Evolutionary conservation across 108 stramenopile species (phyloP).

Genomic region (Epipyxis sp.): DNA sequence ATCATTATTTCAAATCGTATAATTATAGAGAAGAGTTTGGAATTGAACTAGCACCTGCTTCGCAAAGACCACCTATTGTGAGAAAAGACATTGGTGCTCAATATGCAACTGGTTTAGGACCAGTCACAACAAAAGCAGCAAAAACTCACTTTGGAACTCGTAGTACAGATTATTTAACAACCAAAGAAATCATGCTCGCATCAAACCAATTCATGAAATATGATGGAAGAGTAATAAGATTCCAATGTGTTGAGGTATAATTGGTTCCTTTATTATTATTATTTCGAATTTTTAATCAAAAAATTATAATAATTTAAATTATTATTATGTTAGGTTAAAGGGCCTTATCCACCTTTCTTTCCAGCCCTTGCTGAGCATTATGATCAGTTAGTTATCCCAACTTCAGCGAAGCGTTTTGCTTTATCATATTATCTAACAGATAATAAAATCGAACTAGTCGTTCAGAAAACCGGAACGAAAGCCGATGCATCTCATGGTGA

Average conservation of each 20-base stretch:
- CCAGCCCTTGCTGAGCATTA: background rate
- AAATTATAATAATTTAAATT: too few species aligned
- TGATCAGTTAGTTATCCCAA: background rate
- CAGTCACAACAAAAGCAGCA: too few species aligned
- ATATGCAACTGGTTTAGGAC: constrained; percentile 20
- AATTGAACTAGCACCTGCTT: background rate
- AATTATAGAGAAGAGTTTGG: background rate
- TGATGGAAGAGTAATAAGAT: background rate
- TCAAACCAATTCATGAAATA: constrained; percentile 28
- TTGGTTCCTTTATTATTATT: too few species aligned
- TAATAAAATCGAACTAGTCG: background rate
- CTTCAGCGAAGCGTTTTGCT: background rate
- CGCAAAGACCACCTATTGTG: background rate
- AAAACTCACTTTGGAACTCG: background rate
- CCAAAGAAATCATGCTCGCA: background rate
- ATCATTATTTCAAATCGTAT: too few species aligned
- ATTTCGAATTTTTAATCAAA: too few species aligned
- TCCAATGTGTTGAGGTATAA: background rate
- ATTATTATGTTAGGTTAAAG: too few species aligned
- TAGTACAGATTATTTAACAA: constrained; percentile 9
- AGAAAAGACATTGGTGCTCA: background rate
- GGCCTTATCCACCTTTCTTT: background rate
- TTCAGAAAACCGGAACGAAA: background rate
- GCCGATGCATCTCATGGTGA: background rate
- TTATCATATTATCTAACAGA: background rate